A percentile compares a stretch with the other conserved stretches of the same genome.
Conservation (phyloP, 2,329 filamentous ascomycete species). For the Colletotrichum viniferum region DNA sequence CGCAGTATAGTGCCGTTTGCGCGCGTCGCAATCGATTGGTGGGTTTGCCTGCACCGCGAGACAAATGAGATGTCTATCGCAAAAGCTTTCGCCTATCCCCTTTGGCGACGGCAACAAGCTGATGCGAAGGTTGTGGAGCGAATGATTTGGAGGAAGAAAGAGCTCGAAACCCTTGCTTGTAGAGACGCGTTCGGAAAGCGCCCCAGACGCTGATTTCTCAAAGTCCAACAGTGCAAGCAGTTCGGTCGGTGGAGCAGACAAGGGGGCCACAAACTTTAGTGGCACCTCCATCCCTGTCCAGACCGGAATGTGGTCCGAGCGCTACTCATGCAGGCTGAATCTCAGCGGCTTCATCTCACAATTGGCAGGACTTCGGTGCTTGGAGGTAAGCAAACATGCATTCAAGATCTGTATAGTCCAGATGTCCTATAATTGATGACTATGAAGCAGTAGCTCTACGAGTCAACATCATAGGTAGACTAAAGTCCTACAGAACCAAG, state of each 20-base stretch:
- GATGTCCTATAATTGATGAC: too few species aligned
- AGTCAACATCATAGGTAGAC: too few species aligned
- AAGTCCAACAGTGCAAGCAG: neutral
- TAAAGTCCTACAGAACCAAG: too few species aligned
- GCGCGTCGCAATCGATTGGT: neutral
- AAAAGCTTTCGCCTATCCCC: neutral
- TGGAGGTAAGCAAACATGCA: neutral
- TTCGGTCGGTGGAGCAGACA: neutral
- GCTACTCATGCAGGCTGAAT: neutral
- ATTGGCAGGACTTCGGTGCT: neutral
- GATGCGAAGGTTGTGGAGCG: neutral
- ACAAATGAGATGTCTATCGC: neutral
- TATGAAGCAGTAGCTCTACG: too few species aligned
- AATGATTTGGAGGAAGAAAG: neutral
- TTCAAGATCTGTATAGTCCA: rapidly evolving
- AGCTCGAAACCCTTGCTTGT: neutral
- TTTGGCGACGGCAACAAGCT: neutral
- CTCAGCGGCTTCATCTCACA: neutral
- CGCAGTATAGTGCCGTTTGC: neutral
- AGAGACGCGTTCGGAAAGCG: slow-evolving; percentile 7
- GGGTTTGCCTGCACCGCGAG: neutral
- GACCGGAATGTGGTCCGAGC: neutral
- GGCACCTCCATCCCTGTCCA: neutral
- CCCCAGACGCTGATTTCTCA: neutral
- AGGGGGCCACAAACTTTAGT: slow-evolving; percentile 1